Evolutionary conservation across 129 eudicot genomes (phyloP), one percentile per base, ranked within the genome.

Genomic region (Flaveria ramosissima): DNA sequence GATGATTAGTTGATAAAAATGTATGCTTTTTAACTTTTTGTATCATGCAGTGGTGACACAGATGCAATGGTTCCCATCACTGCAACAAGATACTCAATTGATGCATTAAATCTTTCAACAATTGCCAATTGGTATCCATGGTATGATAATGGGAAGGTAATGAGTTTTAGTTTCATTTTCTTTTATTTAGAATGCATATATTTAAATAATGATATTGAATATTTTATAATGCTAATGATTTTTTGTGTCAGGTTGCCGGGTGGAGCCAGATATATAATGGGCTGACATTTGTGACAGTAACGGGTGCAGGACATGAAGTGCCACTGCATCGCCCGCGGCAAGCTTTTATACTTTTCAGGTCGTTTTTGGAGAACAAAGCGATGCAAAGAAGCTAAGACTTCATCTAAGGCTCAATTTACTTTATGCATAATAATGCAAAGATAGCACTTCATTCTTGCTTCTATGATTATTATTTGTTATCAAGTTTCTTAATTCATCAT

Each of bases 291-390:
- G 97, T 92, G 82, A 83, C 97, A 6, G 87, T 92, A 51, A 84
- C 88, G 1, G 97, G 97, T 83, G 97, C 96, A 61, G 97, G 97
- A 47, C 97, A 92, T 62, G 93, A 89, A 81, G 97, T 92, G 72
- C 97, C 97, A 27, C 70, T 88, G 68, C 90, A 85, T 85, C 92
- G 92, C 30, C 97, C 97, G 74, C 85, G 97, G 52, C 96, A 85
- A 84, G 90, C 97, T 80, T 87, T 79, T 55, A 84, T 89, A 77
- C 96, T 92, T 72, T 78, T 92, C 80, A 80, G 85, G 83, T 89
- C 97, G 59, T 92, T 86, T 86, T 75, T 92, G 75, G 89, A 82
- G 78, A 89, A 87, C 75, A 87, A 85, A 79, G 83, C 90, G 4
- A 92, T 92, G 97, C 88, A 88, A 1, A 72, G 77, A 68, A 77